phyloP scores from a whole-genome alignment of 106 monocot species.

The Allium cepa region DNA sequence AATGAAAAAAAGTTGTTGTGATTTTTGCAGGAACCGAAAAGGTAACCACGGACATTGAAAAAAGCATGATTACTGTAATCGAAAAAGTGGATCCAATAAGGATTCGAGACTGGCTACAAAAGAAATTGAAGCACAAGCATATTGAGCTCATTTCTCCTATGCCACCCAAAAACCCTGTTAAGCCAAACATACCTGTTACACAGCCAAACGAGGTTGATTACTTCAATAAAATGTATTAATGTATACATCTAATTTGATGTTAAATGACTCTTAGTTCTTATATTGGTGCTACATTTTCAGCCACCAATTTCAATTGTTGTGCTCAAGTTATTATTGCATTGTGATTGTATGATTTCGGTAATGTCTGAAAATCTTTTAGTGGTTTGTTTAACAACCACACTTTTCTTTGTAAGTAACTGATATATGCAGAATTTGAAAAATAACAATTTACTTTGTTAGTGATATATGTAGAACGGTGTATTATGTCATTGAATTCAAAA shows the following conservation, averaged over 20 bases:
- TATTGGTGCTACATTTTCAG: neutral
- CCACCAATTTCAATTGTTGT: slow-evolving; percentile 24
- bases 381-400: no score
- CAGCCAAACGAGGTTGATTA: no score
- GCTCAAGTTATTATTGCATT: slow-evolving; percentile 59
- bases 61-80: slow-evolving; percentile 37
- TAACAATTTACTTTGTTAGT: no score
- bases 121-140: slow-evolving; percentile 34
- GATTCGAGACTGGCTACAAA: slow-evolving; percentile 31
- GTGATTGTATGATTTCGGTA: slow-evolving; percentile 20
- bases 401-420: no score
- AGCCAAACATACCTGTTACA: neutral
- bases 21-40: neutral
- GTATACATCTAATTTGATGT: neutral
- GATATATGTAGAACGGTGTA: no score
- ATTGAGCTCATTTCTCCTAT: slow-evolving; percentile 41
- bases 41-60: slow-evolving; percentile 15
- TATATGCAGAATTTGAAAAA: no score
- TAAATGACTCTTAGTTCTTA: neutral
- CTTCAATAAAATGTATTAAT: neutral
- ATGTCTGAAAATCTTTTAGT: no score
- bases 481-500: no score
- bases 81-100: slow-evolving; percentile 57
- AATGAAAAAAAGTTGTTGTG: no score
- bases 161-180: slow-evolving; percentile 1